These are phyloP conservation scores for Phytopythium aichiense DNA, from an alignment of 352 stramenopile species.

Conservation along the genomic window DNA sequence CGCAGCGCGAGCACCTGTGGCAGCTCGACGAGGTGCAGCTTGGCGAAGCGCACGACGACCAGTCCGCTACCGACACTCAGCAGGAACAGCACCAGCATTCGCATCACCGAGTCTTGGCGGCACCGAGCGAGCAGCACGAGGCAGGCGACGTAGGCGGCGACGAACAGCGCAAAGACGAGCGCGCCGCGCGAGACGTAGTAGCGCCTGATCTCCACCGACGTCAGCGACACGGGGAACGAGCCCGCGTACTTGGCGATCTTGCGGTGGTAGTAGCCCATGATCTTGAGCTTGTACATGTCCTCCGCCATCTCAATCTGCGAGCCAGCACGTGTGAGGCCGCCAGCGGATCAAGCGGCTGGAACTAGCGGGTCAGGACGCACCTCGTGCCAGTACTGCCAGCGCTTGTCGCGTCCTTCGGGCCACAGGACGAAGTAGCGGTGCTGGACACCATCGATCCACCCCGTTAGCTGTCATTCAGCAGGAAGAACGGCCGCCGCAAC, in stretches of 20 bases:
- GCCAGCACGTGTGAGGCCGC: not conserved
- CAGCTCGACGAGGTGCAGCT: slow-evolving; percentile 69
- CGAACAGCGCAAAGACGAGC: slow-evolving; percentile 45
- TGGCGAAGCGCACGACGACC: slow-evolving; percentile 63
- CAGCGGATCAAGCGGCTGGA: not conserved
- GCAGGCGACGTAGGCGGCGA: slow-evolving; percentile 28
- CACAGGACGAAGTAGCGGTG: slow-evolving; percentile 68
- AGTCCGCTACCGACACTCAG: slow-evolving; percentile 51
- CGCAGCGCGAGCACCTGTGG: slow-evolving; percentile 63
- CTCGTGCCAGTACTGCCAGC: slow-evolving; percentile 72
- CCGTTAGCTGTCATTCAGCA: not conserved
- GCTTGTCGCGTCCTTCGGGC: slow-evolving; percentile 63
- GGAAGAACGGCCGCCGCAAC: slow-evolving; percentile 35
- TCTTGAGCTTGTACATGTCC: slow-evolving; percentile 73
- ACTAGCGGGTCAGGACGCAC: slow-evolving; percentile 13
- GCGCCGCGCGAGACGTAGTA: slow-evolving; percentile 49
- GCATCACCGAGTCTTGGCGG: slow-evolving; percentile 23
- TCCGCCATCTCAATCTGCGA: slow-evolving; percentile 63
- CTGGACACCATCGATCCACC: slow-evolving; percentile 17
- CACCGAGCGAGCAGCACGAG: slow-evolving; percentile 37
- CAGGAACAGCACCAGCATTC: slow-evolving; percentile 54
- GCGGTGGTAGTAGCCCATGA: slow-evolving; percentile 80
- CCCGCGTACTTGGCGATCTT: slow-evolving; percentile 76
- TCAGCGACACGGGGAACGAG: slow-evolving; percentile 45
- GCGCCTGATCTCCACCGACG: slow-evolving; percentile 35